Base-by-base conservation (phyloP, 176 grass and related monocot genomes). In the Calamus simplicifolius region DNA sequence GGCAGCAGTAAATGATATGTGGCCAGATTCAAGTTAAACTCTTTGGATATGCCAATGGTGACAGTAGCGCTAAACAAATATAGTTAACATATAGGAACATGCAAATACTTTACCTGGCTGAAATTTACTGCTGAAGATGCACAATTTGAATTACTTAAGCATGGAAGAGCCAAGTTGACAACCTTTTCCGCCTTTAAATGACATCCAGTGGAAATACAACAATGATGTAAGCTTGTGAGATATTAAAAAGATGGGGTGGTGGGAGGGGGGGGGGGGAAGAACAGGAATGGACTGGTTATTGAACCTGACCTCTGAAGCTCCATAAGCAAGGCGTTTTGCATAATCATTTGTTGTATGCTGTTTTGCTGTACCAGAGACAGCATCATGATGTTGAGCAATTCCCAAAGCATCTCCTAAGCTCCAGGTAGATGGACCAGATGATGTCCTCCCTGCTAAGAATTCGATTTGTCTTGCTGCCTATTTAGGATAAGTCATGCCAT, bases 321-420 rank as follows among this genome's bases (percentile, higher is more conserved):
- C 90, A 69, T 80, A 69, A 59, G 79, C 77, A 70, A 89, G 80
- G 27, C 90, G 82, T 81, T 95, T 89, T 1, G 80, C 58, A 73
- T 89, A 95, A 64, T 95, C 90, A 68, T 87, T 79, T 66, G 90
- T 89, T 28, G 90, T 95, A 35, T 89, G 82, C 51, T 95, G 85
- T 59, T 85, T 77, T 31, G 90, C 82, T 15, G 90, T 95, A 64
- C 90, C 90, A 54, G 85, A 70, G 29, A 89, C 80, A 21, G 85
- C 90, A 74, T 95, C 90, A 52, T 95, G 90, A 89, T 95, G 90
- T 49, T 95, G 90, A 29, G 80, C 82, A 29, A 95, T 78, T 52
- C 78, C 86, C 80, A 95, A 56, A 71, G 90, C 79, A 48, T 89
- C 90, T 70, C 81, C 85, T 56, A 95, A 82, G 69, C 82, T 89